Evolutionary conservation across 2,329 filamentous ascomycete genomes (phyloP).

Genomic region (Orbilia blumenaviensis): DNA sequence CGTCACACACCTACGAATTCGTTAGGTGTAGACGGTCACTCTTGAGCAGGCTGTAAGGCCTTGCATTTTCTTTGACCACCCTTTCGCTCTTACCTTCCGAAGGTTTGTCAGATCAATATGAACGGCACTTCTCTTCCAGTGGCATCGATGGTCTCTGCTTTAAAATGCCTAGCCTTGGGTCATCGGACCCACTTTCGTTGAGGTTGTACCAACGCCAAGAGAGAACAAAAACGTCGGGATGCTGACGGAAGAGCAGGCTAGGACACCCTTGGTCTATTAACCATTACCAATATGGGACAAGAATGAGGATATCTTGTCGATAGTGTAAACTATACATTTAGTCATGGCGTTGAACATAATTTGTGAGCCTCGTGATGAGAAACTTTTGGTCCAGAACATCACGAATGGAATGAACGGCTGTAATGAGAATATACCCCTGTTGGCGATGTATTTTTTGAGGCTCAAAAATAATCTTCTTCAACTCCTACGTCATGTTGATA

Average conservation of each 20-base stretch:
- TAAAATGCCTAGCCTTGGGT: constrained; percentile 25
- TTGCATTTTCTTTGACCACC: constrained; percentile 6
- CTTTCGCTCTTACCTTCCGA: constrained; percentile 13
- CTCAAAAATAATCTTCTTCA: no score
- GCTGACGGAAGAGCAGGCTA: constrained; percentile 18
- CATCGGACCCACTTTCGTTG: constrained; percentile 34
- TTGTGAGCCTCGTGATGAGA: constrained; percentile 16
- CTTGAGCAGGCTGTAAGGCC: constrained; percentile 6
- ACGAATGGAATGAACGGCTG: not conserved
- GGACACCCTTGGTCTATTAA: not conserved
- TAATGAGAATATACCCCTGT: not conserved
- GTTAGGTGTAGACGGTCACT: not conserved
- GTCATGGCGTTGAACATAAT: constrained; percentile 6
- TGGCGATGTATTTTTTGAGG: not conserved
- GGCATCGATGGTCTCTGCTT: not conserved
- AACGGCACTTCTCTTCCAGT: constrained; percentile 3
- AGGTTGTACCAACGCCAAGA: constrained; percentile 26
- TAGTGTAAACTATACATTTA: constrained; percentile 16
- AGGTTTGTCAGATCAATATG: constrained; percentile 7
- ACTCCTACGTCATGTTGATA: constrained; percentile 14
- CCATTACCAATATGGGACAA: constrained; percentile 7
- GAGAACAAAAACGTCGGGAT: constrained; percentile 8
- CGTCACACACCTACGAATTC: not conserved
- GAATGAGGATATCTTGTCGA: constrained; percentile 9
- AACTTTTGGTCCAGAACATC: not conserved